Conservation (phyloP, 2,329 filamentous ascomycete genomes). For the Neoascochyta sp. region DNA sequence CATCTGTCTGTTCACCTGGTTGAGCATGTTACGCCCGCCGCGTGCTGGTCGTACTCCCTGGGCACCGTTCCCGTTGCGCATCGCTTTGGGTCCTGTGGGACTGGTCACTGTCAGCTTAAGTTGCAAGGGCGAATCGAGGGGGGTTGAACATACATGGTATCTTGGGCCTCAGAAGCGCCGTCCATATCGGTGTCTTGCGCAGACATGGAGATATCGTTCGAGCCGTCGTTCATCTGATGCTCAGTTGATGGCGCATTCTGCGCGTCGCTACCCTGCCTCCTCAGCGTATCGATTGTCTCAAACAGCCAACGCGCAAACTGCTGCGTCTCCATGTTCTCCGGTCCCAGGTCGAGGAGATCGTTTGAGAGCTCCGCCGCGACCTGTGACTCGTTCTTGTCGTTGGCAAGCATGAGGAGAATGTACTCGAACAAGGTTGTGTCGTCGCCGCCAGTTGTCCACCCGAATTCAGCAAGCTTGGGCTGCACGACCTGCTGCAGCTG, state of each 20-base stretch:
- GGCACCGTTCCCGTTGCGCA: constrained; percentile 66
- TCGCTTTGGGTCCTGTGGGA: constrained; percentile 90
- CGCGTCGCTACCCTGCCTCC: constrained; percentile 49
- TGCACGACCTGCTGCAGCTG: constrained; percentile 79
- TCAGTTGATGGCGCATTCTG: constrained; percentile 16
- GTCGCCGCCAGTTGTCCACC: constrained; percentile 79
- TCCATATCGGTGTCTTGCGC: constrained; percentile 68
- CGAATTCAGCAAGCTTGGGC: constrained; percentile 86
- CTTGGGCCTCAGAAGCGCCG: constrained; percentile 47
- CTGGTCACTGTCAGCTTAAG: constrained; percentile 50
- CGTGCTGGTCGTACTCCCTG: constrained; percentile 44
- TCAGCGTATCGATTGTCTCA: constrained; percentile 69
- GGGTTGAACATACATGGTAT: constrained; percentile 43
- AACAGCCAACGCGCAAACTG: constrained; percentile 95
- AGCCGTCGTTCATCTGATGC: constrained; percentile 21
- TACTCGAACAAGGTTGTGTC: constrained; percentile 89
- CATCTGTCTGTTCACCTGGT: constrained; percentile 79
- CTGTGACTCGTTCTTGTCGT: constrained; percentile 87
- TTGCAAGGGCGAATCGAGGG: constrained; percentile 1
- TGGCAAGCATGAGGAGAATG: constrained; percentile 94
- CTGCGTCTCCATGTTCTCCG: constrained; percentile 76
- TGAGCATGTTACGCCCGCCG: constrained; percentile 72
- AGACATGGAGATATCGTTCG: constrained; percentile 32
- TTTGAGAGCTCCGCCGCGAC: constrained; percentile 83
- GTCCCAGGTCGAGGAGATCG: constrained; percentile 76